Percentiles rank a stretch among this genome's conserved stretches.
These are phyloP conservation scores for Fusarium solani-melongenae DNA, from an alignment of 2,329 filamentous ascomycete species.

Conservation along the genomic window DNA sequence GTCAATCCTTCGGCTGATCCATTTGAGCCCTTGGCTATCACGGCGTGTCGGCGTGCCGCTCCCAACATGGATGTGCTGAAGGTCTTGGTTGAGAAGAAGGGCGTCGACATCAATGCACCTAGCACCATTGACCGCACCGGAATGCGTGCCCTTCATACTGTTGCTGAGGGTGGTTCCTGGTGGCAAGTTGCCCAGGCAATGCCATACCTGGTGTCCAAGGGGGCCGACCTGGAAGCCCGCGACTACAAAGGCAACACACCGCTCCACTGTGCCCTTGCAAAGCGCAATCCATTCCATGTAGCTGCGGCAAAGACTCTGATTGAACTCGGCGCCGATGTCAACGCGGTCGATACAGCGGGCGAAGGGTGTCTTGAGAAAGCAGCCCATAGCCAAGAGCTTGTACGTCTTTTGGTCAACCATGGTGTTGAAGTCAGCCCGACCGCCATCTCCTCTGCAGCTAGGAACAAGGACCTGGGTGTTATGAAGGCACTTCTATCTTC, in stretches of 20 bases:
- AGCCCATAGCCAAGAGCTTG: background rate
- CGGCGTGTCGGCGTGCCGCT: slow-evolving; percentile 13
- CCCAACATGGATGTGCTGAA: slow-evolving; percentile 33
- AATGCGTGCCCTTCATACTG: slow-evolving; percentile 14
- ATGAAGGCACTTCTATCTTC: slow-evolving; percentile 23
- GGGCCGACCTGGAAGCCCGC: slow-evolving; percentile 20
- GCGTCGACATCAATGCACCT: background rate
- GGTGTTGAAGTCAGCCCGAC: slow-evolving; percentile 17
- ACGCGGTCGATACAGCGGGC: slow-evolving; percentile 3
- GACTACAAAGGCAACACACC: slow-evolving; percentile 11
- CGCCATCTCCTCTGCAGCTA: background rate
- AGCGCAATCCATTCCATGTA: background rate
- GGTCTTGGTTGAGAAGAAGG: slow-evolving; percentile 31
- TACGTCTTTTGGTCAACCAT: slow-evolving; percentile 17
- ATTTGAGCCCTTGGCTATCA: background rate
- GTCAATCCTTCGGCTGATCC: too few relatives aligned
- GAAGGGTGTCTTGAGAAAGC: slow-evolving; percentile 18
- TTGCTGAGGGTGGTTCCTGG: slow-evolving; percentile 14
- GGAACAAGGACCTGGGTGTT: background rate
- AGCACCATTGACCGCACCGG: background rate
- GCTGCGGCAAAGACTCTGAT: slow-evolving; percentile 3
- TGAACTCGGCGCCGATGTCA: slow-evolving; percentile 20
- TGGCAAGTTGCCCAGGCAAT: slow-evolving; percentile 33
- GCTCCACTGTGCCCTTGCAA: slow-evolving; percentile 9
- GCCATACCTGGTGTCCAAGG: slow-evolving; percentile 32